Conservation (phyloP, 257 asterid genomes). For the Penstemon eatonii region DNA sequence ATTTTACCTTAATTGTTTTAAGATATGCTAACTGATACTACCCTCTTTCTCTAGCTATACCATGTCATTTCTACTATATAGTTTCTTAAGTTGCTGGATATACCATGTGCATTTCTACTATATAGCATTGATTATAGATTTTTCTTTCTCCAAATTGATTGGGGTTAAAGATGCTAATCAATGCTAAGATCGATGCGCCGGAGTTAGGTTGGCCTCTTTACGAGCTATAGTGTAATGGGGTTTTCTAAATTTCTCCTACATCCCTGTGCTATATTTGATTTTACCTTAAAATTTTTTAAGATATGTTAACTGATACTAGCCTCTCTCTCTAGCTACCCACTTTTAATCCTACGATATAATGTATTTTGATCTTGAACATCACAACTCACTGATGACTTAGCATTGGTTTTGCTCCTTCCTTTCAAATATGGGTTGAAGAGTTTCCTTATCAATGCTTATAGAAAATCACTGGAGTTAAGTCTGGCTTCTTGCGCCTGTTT, state of each 20-base stretch:
- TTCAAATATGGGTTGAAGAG: constrained; percentile 20
- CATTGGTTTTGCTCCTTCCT: constrained; percentile 27
- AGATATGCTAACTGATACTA: not conserved
- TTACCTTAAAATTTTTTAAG: not conserved
- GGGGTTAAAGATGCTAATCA: constrained; percentile 19
- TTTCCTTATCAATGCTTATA: constrained; percentile 35
- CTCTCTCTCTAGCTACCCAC: not conserved
- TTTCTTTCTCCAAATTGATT: constrained; percentile 5
- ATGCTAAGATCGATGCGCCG: constrained; percentile 43
- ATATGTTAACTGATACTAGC: not conserved
- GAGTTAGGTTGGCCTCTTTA: constrained; percentile 60
- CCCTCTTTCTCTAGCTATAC: not conserved
- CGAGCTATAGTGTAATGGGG: constrained; percentile 39
- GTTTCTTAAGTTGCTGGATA: no score
- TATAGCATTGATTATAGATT: constrained; percentile 33
- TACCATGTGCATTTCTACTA: not conserved
- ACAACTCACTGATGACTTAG: constrained; percentile 6
- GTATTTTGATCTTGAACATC: not conserved
- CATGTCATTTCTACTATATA: not conserved
- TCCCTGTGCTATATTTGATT: not conserved
- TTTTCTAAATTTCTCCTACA: constrained; percentile 52
- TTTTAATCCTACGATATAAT: not conserved
- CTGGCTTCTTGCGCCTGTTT: constrained; percentile 34
- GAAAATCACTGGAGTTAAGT: constrained; percentile 26
- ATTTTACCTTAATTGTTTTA: not conserved